Conservation (phyloP, 1,139 yeast genomes). For the Yamadazyma conglobata region DNA sequence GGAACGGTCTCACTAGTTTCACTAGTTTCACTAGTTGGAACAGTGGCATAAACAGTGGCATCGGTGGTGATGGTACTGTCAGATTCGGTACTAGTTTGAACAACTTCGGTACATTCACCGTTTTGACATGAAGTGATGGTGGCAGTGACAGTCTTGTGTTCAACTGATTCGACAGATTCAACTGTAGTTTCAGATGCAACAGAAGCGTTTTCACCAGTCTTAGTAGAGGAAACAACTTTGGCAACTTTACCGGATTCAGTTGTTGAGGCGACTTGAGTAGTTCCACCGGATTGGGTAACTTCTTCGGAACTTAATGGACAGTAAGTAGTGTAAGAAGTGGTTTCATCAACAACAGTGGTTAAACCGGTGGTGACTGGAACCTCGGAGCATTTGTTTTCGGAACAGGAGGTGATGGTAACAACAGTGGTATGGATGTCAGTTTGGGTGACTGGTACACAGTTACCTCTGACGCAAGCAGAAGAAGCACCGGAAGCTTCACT, state of each 20-base stretch:
- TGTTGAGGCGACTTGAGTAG: too few relatives aligned
- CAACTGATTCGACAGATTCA: constrained; percentile 12
- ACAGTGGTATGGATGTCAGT: constrained; percentile 14
- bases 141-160: constrained; percentile 29
- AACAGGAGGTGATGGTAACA: constrained; percentile 22
- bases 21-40: constrained; percentile 36
- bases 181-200: background rate
- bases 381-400: constrained; percentile 6
- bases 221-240: constrained; percentile 21
- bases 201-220: constrained; percentile 12
- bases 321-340: constrained; percentile 23
- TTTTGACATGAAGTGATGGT: constrained; percentile 50
- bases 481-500: constrained; percentile 6
- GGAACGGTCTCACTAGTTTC: constrained; percentile 14
- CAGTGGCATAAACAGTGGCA: constrained; percentile 43
- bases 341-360: constrained; percentile 9
- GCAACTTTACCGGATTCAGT: too few relatives aligned
- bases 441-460: constrained; percentile 6
- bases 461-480: constrained; percentile 5
- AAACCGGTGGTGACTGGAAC: constrained; percentile 27
- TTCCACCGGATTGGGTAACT: background rate
- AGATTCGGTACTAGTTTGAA: constrained; percentile 31
- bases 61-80: constrained; percentile 23
- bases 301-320: constrained; percentile 19
- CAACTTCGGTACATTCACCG: constrained; percentile 26